These are phyloP conservation scores for Diplodia intermedia DNA, from an alignment of 2,329 filamentous ascomycete genomes.

Conservation along the genomic window DNA sequence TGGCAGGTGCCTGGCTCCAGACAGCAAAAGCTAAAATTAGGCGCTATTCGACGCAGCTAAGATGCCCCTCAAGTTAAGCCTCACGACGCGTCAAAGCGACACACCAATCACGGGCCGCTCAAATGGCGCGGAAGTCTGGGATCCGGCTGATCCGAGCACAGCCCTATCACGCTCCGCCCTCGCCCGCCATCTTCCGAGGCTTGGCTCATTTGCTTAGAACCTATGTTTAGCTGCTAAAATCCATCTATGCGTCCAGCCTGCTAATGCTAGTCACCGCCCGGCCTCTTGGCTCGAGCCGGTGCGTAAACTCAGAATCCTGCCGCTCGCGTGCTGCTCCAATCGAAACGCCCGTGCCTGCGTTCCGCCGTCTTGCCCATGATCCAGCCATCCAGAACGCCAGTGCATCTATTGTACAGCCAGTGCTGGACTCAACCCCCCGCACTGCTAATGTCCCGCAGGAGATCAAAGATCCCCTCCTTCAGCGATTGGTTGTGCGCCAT, in stretches of 20 bases:
- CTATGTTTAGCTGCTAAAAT: conserved; percentile 24
- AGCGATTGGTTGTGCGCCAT: conserved; percentile 68
- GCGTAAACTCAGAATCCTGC: conserved; percentile 4
- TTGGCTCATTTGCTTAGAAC: conserved; percentile 16
- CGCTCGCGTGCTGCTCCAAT: conserved; percentile 12
- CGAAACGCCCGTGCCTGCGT: conserved; percentile 20
- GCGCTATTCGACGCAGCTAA: conserved; percentile 24
- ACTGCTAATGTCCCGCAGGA: conserved; percentile 42
- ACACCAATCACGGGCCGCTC: conserved; percentile 10
- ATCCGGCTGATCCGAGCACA: conserved; percentile 22
- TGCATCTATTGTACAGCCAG: conserved; percentile 30
- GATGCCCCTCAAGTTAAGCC: conserved; percentile 5
- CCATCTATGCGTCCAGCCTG: background rate
- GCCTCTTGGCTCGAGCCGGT: background rate
- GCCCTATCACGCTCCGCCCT: conserved; percentile 11
- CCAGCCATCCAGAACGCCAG: conserved; percentile 9
- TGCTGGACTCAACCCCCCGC: conserved; percentile 10
- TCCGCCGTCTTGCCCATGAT: conserved; percentile 11
- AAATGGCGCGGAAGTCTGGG: conserved; percentile 1
- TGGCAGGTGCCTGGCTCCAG: background rate
- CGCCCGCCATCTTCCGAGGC: background rate
- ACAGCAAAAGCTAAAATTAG: conserved; percentile 20
- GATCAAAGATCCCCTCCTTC: conserved; percentile 47
- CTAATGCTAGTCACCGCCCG: background rate
- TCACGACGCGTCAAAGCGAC: conserved; percentile 14